phyloP scores from a whole-genome alignment of 306 rosid species.

The Carpinus fangiana region DNA sequence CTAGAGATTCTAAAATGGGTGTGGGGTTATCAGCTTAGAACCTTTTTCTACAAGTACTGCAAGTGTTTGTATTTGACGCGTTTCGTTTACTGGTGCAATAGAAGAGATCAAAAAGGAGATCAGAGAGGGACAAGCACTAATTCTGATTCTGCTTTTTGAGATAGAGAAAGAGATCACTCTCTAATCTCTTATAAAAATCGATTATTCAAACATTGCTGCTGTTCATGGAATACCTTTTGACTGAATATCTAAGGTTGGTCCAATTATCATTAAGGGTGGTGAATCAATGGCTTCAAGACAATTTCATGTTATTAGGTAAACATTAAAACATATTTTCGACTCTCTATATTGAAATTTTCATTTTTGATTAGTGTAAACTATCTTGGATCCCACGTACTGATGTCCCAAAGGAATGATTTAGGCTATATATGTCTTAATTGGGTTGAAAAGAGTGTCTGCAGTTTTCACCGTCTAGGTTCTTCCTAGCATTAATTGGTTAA shows the following conservation, averaged over 20 bases:
- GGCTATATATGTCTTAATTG: too few species aligned
- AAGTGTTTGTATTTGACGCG: background rate
- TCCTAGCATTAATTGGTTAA: too few species aligned
- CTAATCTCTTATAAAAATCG: background rate
- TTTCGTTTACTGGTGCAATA: background rate
- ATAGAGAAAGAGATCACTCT: background rate
- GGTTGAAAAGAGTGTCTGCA: too few species aligned
- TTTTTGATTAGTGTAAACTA: too few species aligned
- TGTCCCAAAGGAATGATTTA: too few species aligned
- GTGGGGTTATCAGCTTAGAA: background rate
- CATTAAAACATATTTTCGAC: too few species aligned
- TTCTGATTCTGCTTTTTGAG: background rate
- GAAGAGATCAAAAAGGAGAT: background rate
- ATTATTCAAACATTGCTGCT: constrained; percentile 17
- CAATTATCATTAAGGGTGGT: background rate
- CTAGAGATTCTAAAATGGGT: background rate
- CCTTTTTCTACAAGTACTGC: background rate
- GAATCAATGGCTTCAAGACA: too few species aligned
- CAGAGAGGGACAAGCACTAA: background rate
- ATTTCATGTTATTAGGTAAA: too few species aligned
- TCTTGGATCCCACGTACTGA: too few species aligned
- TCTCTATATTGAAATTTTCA: too few species aligned
- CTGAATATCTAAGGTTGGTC: background rate
- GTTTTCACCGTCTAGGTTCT: too few species aligned
- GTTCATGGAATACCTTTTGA: constrained; percentile 6